Base-by-base conservation (phyloP, 345 rosid genomes). In the Pugionium cornutum region DNA sequence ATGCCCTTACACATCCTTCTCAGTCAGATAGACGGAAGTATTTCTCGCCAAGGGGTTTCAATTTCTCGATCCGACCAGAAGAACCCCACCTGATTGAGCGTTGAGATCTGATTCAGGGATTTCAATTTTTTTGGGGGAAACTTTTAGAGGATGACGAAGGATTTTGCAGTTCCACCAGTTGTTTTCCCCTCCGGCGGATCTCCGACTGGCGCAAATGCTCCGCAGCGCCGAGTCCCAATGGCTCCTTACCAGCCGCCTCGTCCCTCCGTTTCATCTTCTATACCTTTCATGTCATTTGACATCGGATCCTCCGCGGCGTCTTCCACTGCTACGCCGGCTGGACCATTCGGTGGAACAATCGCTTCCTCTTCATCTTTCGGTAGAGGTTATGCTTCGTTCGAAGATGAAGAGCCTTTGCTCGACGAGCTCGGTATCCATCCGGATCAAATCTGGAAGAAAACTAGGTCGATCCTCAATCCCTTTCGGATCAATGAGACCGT, bases 231-330 rank as follows among this genome's bases (percentile, higher is more conserved):
- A 7, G 86, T 76, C 10, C 87, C 95, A 0, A 76, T 87, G n/a
- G 85, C 89, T 40, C 96, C 98, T 33, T 91, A 84, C 71, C 98
- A 88, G 70, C 87, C 89, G 9, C 81, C 81, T 1, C 95, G 86
- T 7, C 83, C 87, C n/a, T 72, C 88, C 37, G 74, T 68, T 58
- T 75, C 80, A 51, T 76, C 85, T 7, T 77, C 86, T 10, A 81
- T 92, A 73, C 98, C 98, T 1, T 87, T 92, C 80, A 85, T 92
- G 96, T 84, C 96, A 0, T 92, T 89, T 52, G 96, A 87, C 36
- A 78, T 84, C 61, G 95, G 95, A 41, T 76, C 91, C 41, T 82
- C 89, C 35, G 62, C 67, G 58, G 92, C 90, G 27, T 45, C 88
- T 3, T 78, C 95, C 31, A 11, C 40, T 1, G 6, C 89, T 5